Base-by-base conservation (phyloP, 805 yeast genomes). In the Torulaspora indica region DNA sequence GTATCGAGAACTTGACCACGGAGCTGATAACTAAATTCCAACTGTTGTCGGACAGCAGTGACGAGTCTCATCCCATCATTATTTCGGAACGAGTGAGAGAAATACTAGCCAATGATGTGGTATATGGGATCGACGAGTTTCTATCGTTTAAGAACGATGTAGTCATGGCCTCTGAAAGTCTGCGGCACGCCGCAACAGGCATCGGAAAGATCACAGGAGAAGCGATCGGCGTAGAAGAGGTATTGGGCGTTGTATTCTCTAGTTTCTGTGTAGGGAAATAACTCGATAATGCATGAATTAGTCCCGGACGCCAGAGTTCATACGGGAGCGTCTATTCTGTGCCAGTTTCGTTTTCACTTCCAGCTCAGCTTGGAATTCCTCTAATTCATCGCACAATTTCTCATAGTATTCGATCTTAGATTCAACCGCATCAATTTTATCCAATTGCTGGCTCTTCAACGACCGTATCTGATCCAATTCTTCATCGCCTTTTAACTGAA, bases 181-280 rank as follows among this genome's bases (percentile, higher is more conserved):
- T 93, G 31, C 75, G 76, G 38, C 75, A 75, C 39, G 80, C 96
- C 0, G 79, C 83, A 14, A 88, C 83, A 10, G 96, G 96, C 0
- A 84, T 93, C 30, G 97, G 97, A 0, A 85, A 82, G 57, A 85
- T 93, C 20, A 90, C 97, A 0, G 98, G 98, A 1, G 85, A 85
- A 31, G 77, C 87, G 0, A 79, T 91, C 10, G 95, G 95, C 0
- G 74, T 90, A 0, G 97, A 93, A 54, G 98, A 93, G 58, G 80
- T 93, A 0, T 69, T 93, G 4, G 96, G 93, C 0, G 91, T 86
- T 1, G 93, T 93, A 0, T 93, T 93, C 59, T 81, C 95, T 2
- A 84, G 80, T 49, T 93, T 93, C 61, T 93, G 98, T 64, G 88
- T 93, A 17, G 98, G 98, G 0, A 91, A 91, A 63, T 91, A 68